A percentile compares a stretch with the other conserved stretches of the same genome.
Conservation (phyloP, 306 rosid genomes). For the Acacia confusa region DNA sequence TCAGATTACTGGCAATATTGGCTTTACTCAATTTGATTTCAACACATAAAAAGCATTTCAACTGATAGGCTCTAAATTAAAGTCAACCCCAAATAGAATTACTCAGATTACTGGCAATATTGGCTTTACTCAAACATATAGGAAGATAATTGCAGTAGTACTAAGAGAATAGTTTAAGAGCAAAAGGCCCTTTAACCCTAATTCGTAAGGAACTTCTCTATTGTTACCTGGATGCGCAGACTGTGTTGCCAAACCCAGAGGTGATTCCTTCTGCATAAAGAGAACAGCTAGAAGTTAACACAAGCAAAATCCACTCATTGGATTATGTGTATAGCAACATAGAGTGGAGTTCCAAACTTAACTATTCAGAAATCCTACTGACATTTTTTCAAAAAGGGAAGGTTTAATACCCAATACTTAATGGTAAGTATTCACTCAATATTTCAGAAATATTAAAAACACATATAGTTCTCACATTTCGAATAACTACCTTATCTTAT, state of each 20-base stretch:
- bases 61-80: neutral
- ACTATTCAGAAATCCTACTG: neutral
- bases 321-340: neutral
- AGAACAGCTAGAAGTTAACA: slow-evolving; percentile 26
- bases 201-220: neutral
- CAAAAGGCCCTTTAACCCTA: neutral
- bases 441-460: neutral
- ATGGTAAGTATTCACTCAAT: neutral
- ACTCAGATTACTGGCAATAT: neutral
- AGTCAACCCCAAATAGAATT: neutral
- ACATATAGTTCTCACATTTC: neutral
- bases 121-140: neutral
- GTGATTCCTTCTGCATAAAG: slow-evolving; percentile 35
- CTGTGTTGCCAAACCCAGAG: slow-evolving; percentile 29
- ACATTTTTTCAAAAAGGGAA: neutral
- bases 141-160: neutral
- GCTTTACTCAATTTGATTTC: neutral
- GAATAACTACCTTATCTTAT: neutral
- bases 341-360: neutral
- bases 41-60: neutral
- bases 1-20: neutral
- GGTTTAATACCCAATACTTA: neutral
- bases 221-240: slow-evolving; percentile 37
- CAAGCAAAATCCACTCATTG: neutral
- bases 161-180: neutral